Evolutionary conservation across 2,329 filamentous ascomycete species (phyloP), one percentile per base, ranked within the genome.

Genomic region (Fusarium chuoi): DNA sequence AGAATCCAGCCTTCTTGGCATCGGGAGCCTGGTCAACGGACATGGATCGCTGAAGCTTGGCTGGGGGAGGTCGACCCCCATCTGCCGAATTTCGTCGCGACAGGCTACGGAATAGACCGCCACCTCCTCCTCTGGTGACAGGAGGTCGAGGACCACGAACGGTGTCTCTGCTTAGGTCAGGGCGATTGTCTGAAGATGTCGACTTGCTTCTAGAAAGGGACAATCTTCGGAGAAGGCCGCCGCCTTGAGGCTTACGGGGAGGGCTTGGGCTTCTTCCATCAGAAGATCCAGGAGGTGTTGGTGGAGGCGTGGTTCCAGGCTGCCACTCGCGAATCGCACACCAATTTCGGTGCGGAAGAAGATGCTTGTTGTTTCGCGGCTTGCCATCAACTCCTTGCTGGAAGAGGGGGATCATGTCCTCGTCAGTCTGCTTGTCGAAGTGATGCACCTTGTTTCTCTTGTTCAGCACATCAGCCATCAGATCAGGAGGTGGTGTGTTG

Each of bases 321-420:
- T 90, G 86, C 83, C 97, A 98, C 79, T 93, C 89, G 60, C 93
- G 89, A 77, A 99, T 97, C 6, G 94, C 94, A 81, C 96, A 98
- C 94, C 96, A 99, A 81, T 99, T 99, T 38, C 96, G 90, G 67
- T 96, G 92, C 26, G 95, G 95, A 15, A 98, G 86, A 4, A 99
- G 86, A 68, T 92, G 91, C 78, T 94, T 97, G 82, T 99, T 99
- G 83, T 98, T 98, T 70, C 96, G 90, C 26, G 91, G 88, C 81
- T 94, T 97, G 45, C 94, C 94, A 78, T 98, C 95, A 4, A 98
- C 94, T 74, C 97, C 96, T 65, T 94, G 91, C 4, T 88, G 90
- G 81, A 99, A 99, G 70, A 99, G 91, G 1, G 96, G 94, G 48
- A 98, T 96, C 94, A 99, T 97, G 82, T 94, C 91, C 82, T 99